Evolutionary conservation across 305 asterid species (phyloP), one percentile per base, ranked within the genome.

Genomic region (Ilex paraguariensis): DNA sequence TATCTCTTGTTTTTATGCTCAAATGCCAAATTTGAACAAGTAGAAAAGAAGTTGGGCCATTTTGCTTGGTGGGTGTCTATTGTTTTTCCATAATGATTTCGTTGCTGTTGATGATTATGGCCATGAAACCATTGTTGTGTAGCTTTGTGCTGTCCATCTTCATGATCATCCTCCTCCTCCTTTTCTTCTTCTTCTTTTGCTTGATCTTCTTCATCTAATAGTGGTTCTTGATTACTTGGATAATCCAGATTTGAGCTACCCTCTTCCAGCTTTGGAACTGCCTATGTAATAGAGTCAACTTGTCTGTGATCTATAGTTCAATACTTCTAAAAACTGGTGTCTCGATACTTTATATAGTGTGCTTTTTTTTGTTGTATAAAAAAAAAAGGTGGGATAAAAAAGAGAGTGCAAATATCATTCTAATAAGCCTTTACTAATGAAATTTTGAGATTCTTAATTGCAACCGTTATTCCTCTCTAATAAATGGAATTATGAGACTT

Each of bases 161-260:
- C 51, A 46, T 58, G 33, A 49, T 33, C 61, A 13, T 44, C 51
- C 31, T 67, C 59, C 48, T 69, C 48, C 64, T 44, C 54, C 8
- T 50, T 49, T 49, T 49, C 61, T 6, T 71, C 64, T 40, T 46
- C 72, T 31, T 73, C 67, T 40, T 67, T 17, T 55, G 59, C 79
- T 16, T 56, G 30, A 50, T 62, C 81, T 12, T 56, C 75, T 60
- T 67, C 76, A 39, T 72, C 74, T 10, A 71, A 67, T 61, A 55
- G 53, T 55, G 59, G 80, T 67, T 76, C 66, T 56, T 61, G 76
- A 62, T 74, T 65, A 50, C 57, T 69, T 51, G 66, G 79, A 66
- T 71, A 70, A 76, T 77, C 77, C 82, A 81, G 79, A 46, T 70
- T 65, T 7, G 42, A 62, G 46, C 57, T 59, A 21, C 28, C 9